These are phyloP conservation scores for Tylopilus vinaceipallidus DNA, from an alignment of 768 basidiomycete genomes.

Conservation along the genomic window DNA sequence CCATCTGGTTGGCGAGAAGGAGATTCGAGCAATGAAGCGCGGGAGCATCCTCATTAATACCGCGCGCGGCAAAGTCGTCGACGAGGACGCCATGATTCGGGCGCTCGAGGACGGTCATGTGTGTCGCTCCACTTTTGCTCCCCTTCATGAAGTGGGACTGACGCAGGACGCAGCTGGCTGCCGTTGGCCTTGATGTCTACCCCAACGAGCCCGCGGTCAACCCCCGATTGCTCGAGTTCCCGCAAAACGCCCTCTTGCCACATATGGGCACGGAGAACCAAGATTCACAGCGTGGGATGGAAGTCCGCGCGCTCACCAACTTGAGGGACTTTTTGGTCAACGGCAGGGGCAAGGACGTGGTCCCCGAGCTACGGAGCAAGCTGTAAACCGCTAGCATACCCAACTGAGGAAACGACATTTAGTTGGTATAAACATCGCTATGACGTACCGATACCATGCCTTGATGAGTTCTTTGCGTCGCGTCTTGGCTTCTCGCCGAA, in stretches of 20 bases:
- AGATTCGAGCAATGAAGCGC: constrained; percentile 75
- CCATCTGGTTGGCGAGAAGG: constrained; percentile 68
- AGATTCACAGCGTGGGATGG: constrained; percentile 81
- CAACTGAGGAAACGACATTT: no score
- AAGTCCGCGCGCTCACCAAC: constrained; percentile 79
- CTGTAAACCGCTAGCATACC: constrained; percentile 7
- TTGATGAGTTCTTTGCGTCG: no score
- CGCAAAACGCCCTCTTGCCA: constrained; percentile 81
- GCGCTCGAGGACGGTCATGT: constrained; percentile 89
- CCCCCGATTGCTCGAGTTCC: constrained; percentile 75
- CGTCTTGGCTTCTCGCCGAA: no score
- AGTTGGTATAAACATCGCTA: no score
- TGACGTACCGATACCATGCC: no score
- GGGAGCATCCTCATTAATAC: constrained; percentile 83
- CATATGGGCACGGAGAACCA: constrained; percentile 91
- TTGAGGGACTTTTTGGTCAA: constrained; percentile 64
- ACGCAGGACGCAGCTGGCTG: neutral
- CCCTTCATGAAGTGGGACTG: neutral
- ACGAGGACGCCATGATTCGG: constrained; percentile 82
- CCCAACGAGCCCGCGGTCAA: constrained; percentile 83
- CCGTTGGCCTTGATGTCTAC: constrained; percentile 81
- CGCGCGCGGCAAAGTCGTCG: constrained; percentile 86
- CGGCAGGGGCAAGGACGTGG: constrained; percentile 65
- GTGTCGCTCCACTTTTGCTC: constrained; percentile 29
- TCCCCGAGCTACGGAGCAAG: constrained; percentile 47